phyloP scores from a whole-genome alignment of 106 monocot species.

The Apostasia shenzhenica region DNA sequence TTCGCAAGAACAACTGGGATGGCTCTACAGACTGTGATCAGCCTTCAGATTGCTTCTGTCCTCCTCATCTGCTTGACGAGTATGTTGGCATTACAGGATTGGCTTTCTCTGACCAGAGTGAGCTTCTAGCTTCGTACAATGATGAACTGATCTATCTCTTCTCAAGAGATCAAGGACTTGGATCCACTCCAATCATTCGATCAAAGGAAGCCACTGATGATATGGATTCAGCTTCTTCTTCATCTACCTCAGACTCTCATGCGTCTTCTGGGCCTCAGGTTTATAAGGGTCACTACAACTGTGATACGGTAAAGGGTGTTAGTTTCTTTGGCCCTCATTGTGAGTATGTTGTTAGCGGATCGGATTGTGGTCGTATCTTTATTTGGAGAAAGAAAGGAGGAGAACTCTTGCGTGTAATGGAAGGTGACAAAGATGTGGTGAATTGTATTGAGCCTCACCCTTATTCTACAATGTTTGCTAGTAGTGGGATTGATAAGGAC shows the following conservation, averaged over 20 bases:
- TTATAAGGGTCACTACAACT: slow-evolving; percentile 58
- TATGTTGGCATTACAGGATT: slow-evolving; percentile 69
- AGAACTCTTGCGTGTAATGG: slow-evolving; percentile 59
- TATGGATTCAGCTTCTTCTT: slow-evolving; percentile 6
- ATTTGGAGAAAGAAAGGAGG: slow-evolving; percentile 89
- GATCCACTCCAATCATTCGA: slow-evolving; percentile 17
- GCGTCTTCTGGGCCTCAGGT: slow-evolving; percentile 14
- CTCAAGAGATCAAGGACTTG: slow-evolving; percentile 40
- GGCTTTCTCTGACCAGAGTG: slow-evolving; percentile 68
- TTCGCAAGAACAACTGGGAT: slow-evolving; percentile 46
- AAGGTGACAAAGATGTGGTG: slow-evolving; percentile 60
- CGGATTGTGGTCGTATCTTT: slow-evolving; percentile 83
- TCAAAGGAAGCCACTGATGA: slow-evolving; percentile 5
- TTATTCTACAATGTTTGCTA: slow-evolving; percentile 49
- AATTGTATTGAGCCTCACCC: slow-evolving; percentile 88
- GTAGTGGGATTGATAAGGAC: slow-evolving; percentile 78
- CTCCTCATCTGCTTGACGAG: slow-evolving; percentile 40
- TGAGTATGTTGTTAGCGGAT: slow-evolving; percentile 91
- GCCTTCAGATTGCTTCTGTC: slow-evolving; percentile 56
- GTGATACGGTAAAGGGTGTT: slow-evolving; percentile 75
- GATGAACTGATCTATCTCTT: slow-evolving; percentile 78
- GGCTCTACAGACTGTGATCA: slow-evolving; percentile 15
- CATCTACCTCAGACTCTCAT: slow-evolving; percentile 11
- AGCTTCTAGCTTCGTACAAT: slow-evolving; percentile 72
- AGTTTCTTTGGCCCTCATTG: slow-evolving; percentile 69